Evolutionary conservation across 2,329 filamentous ascomycete genomes (phyloP).

Genomic region (Lasiodiplodia gonubiensis): DNA sequence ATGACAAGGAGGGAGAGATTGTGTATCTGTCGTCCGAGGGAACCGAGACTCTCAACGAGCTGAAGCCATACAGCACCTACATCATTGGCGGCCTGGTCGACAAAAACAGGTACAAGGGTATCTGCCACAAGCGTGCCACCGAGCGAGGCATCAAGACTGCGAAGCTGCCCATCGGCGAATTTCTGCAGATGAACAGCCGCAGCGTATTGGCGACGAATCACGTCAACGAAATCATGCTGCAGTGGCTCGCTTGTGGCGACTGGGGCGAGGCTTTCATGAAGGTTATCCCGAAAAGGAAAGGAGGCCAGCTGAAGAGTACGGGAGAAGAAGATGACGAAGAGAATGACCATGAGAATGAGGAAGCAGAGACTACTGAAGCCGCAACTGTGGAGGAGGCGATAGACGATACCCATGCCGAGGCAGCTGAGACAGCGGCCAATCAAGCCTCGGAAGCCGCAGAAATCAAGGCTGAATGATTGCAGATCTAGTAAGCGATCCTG

Average conservation of each 20-base stretch:
- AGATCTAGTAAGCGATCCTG: not conserved
- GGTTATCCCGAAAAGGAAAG: constrained; percentile 91
- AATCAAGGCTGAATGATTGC: not conserved
- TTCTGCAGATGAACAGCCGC: constrained; percentile 86
- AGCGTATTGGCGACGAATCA: constrained; percentile 92
- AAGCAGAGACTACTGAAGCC: not conserved
- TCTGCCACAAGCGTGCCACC: constrained; percentile 84
- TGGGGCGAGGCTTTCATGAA: constrained; percentile 89
- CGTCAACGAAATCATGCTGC: constrained; percentile 94
- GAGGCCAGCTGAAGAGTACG: constrained; percentile 66
- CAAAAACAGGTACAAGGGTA: constrained; percentile 92
- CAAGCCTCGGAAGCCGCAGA: not conserved
- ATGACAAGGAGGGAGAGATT: constrained; percentile 60
- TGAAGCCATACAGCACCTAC: constrained; percentile 89
- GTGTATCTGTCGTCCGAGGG: constrained; percentile 94
- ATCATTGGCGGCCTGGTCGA: constrained; percentile 94
- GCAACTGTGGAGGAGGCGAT: not conserved
- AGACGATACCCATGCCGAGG: not conserved
- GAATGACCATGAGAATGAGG: constrained; percentile 30
- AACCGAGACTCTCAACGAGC: constrained; percentile 77
- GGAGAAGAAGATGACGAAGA: constrained; percentile 32
- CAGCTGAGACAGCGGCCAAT: not conserved
- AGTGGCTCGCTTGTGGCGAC: constrained; percentile 86
- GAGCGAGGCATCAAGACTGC: constrained; percentile 82
- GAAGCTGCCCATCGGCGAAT: constrained; percentile 92